Evolutionary conservation across 1,139 yeast species (phyloP).

Genomic region (Yamadazyma epiphylla): DNA sequence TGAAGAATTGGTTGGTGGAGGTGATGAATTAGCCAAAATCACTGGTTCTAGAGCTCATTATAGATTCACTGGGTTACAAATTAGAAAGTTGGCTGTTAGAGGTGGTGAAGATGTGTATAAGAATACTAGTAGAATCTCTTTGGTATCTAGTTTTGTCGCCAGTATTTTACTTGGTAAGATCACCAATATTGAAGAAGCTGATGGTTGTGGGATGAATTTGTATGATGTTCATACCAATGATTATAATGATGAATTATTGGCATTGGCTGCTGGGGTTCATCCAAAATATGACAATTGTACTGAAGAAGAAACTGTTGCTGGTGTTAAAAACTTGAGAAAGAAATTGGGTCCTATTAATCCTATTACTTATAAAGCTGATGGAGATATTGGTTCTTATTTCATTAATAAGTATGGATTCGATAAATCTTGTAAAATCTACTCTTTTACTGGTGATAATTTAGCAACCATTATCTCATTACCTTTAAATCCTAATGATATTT

Average conservation of each 20-base stretch:
- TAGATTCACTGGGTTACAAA: constrained; percentile 88
- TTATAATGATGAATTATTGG: constrained; percentile 51
- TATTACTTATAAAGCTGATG: constrained; percentile 38
- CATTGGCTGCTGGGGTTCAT: constrained; percentile 51
- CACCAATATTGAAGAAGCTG: constrained; percentile 71
- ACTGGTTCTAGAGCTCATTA: constrained; percentile 90
- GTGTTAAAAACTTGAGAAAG: constrained; percentile 34
- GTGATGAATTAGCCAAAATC: constrained; percentile 56
- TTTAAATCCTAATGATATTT: constrained; percentile 67
- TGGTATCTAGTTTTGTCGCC: constrained; percentile 78
- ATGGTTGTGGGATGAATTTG: constrained; percentile 89
- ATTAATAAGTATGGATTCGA: constrained; percentile 60
- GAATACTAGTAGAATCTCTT: constrained; percentile 58
- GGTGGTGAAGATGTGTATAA: constrained; percentile 49
- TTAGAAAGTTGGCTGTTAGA: constrained; percentile 63
- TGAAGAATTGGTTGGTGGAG: constrained; percentile 61
- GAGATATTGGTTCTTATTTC: constrained; percentile 56
- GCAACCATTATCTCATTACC: constrained; percentile 88
- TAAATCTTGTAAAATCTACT: constrained; percentile 49
- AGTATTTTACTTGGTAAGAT: constrained; percentile 64
- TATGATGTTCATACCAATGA: constrained; percentile 58
- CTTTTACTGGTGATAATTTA: constrained; percentile 87
- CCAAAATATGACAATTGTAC: constrained; percentile 29
- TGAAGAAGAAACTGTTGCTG: constrained; percentile 19
- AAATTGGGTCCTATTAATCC: constrained; percentile 54